These are phyloP conservation scores for Fragaria iinumae DNA, from an alignment of 306 rosid species.

Conservation along the genomic window DNA sequence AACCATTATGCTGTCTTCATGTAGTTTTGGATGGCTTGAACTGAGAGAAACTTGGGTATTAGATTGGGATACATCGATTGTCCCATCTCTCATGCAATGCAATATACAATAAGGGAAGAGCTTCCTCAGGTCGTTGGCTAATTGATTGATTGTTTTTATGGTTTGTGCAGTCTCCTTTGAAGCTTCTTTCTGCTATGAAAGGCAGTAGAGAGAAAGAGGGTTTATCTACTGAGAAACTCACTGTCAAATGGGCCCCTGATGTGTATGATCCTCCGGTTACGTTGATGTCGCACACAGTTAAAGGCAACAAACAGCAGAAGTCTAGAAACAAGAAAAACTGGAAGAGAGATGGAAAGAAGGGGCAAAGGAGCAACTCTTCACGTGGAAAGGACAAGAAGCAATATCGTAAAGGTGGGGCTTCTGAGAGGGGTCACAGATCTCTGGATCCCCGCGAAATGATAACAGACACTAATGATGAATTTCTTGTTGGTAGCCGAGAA, in stretches of 20 bases:
- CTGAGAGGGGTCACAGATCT: conserved; percentile 33
- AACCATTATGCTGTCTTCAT: neutral
- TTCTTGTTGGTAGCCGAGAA: conserved; percentile 43
- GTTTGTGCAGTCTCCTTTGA: conserved; percentile 49
- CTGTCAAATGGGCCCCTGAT: conserved; percentile 83
- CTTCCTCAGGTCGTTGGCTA: neutral
- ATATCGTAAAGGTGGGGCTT: conserved; percentile 39
- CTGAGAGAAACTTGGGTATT: neutral
- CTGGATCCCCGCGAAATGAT: conserved; percentile 25
- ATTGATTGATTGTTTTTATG: neutral
- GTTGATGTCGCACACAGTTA: conserved; percentile 47
- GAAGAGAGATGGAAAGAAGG: conserved; percentile 65
- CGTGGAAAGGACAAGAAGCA: conserved; percentile 70
- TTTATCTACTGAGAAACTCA: conserved; percentile 35
- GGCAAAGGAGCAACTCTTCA: conserved; percentile 49
- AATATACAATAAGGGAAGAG: neutral
- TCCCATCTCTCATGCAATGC: neutral
- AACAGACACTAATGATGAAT: conserved; percentile 22
- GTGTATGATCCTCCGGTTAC: conserved; percentile 82
- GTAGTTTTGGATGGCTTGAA: neutral
- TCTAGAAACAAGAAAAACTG: conserved; percentile 56
- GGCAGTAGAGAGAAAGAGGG: conserved; percentile 64
- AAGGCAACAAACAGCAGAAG: conserved; percentile 67
- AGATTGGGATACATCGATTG: neutral
- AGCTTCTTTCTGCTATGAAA: conserved; percentile 77